A percentile compares a stretch with the other conserved stretches of the same genome.
phyloP scores from a whole-genome alignment of 2,329 filamentous ascomycete genomes.

The Blastomyces silverae region DNA sequence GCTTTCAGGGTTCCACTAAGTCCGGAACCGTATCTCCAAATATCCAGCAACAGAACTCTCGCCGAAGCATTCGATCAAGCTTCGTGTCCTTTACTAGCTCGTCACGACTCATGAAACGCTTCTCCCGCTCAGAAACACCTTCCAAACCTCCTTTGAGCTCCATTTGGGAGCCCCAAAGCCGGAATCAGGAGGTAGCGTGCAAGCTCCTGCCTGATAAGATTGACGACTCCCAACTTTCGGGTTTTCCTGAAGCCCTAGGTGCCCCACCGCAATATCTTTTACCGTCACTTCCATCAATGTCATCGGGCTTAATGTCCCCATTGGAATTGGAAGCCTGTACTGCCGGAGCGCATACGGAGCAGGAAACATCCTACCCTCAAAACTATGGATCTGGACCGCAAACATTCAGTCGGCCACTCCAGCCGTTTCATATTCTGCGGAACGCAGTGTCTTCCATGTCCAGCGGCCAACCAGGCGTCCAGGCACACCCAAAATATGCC shows the following conservation, averaged over 20 bases:
- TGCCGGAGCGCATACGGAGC: neutral
- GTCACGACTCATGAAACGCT: constrained; percentile 19
- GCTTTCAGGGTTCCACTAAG: constrained; percentile 14
- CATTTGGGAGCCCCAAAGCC: constrained; percentile 1
- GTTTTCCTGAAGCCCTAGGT: neutral
- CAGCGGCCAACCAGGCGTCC: neutral
- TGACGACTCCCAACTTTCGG: neutral
- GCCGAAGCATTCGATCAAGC: constrained; percentile 31
- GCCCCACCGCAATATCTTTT: neutral
- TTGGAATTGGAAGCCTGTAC: constrained; percentile 7
- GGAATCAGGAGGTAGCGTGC: neutral
- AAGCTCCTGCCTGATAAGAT: neutral
- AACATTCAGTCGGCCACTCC: neutral
- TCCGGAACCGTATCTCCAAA: constrained; percentile 18
- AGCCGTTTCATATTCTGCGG: neutral
- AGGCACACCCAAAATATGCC: neutral
- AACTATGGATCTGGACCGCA: neutral
- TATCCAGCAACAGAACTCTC: constrained; percentile 26
- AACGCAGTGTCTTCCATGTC: neutral
- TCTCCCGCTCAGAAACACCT: constrained; percentile 13
- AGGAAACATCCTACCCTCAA: neutral
- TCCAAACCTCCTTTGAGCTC: constrained; percentile 5
- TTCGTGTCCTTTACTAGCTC: constrained; percentile 29
- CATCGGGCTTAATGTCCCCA: constrained; percentile 3
- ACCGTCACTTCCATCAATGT: constrained; percentile 7